Conservation (phyloP, 805 yeast species). For the Kluyveromyces aestuarii region DNA sequence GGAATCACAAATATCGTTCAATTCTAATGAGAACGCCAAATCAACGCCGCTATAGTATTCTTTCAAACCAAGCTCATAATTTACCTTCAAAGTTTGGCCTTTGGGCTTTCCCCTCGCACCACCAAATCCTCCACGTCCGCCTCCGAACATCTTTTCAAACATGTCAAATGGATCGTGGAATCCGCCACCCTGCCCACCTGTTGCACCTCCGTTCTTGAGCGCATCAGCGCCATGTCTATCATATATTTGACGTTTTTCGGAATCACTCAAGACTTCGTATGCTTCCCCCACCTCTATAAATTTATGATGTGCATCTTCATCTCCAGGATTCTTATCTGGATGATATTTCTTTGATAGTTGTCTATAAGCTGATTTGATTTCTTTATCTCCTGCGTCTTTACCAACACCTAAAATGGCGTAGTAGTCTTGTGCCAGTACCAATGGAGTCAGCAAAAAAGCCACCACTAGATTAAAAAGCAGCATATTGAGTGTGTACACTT, state of each 20-base stretch:
- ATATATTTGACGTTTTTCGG: constrained; percentile 57
- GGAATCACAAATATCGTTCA: constrained; percentile 66
- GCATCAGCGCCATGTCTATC: constrained; percentile 77
- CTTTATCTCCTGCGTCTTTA: constrained; percentile 62
- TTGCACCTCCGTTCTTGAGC: constrained; percentile 46
- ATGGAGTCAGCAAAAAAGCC: constrained; percentile 7
- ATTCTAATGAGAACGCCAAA: constrained; percentile 48
- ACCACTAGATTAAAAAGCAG: constrained; percentile 4
- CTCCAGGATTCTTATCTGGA: constrained; percentile 87
- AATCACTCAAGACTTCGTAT: constrained; percentile 71
- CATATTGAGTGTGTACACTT: neutral
- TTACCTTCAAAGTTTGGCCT: constrained; percentile 56
- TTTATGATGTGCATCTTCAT: constrained; percentile 73
- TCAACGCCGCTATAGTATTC: constrained; percentile 67
- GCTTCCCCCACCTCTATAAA: constrained; percentile 92
- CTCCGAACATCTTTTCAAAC: constrained; percentile 29
- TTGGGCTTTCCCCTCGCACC: constrained; percentile 35
- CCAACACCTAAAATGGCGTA: constrained; percentile 60
- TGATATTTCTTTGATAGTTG: constrained; percentile 76
- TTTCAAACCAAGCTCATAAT: constrained; percentile 45
- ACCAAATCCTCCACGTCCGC: constrained; percentile 40
- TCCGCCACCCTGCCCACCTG: constrained; percentile 30
- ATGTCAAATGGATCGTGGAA: constrained; percentile 30
- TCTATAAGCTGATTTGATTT: constrained; percentile 80
- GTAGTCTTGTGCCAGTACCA: constrained; percentile 35